Base-by-base conservation (phyloP, 2,329 filamentous ascomycete genomes). In the Botrytis fabae region DNA sequence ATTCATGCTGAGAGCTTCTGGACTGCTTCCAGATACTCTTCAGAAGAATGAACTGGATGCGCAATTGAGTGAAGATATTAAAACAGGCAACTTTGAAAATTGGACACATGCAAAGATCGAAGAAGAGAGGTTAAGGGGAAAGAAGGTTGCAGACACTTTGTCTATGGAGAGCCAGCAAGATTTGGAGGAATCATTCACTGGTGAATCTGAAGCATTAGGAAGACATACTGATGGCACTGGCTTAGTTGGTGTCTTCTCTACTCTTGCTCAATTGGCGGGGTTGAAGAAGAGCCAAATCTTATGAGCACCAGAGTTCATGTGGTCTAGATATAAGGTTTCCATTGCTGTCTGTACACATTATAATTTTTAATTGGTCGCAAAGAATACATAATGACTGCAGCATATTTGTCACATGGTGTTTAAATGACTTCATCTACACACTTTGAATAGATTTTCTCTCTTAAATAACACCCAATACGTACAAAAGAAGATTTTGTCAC, bases 1-100 rank as follows among this genome's bases (percentile, higher is more conserved):
- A 78, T 83, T 87, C 66, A 87, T 91, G 69, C 81, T 93, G 32
- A 82, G 85, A 60, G 84, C 88, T 57, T 88, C 87, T 35, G 87
- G 88, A 6, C 85, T 93, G 76, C 81, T 93, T 38, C 91, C 91
- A 2, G 64, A 73, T 10, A 25, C 18, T 35, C 64, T 66, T 66
- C 28, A 35, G 46, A 38, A 66, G 2, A 16, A 28, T 32, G 59
- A 35, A 20, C 12, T 59, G 61, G 68, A 28, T 62, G 28, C 9
- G 20, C 32, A 61, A 62, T n/a, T n/a, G 48, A 46, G 20, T 6
- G 38, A 28, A 44, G 28, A 44, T 3, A 59, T 28, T 7, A 44
- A 57, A 25, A 5, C 35, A 32, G 4, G 22, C 10, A 16, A 42
- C 42, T 40, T n/a, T 28, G 38, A 44, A 60, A n/a, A 59, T 44